These are phyloP conservation scores for Hibiscus mutabilis DNA, from an alignment of 345 rosid genomes.

Conservation along the genomic window DNA sequence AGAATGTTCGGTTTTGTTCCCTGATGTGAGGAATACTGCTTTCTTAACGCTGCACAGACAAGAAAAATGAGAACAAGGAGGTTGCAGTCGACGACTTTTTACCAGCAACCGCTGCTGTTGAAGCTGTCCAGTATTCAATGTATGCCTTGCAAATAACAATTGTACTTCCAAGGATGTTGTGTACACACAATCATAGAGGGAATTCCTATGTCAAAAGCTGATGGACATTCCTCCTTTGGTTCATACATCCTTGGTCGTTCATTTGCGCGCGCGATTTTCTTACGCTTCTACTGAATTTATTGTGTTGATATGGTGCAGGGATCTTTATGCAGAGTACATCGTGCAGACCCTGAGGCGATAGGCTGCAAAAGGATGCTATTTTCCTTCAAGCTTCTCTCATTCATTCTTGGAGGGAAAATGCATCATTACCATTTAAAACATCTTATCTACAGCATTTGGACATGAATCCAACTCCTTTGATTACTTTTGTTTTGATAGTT, in stretches of 20 bases:
- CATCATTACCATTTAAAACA: not conserved
- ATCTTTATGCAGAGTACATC: constrained; percentile 79
- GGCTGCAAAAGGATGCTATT: constrained; percentile 8
- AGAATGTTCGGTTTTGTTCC: not conserved
- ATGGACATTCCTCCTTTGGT: no score
- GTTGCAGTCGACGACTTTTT: constrained; percentile 94
- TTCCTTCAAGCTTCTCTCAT: not conserved
- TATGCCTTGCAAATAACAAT: constrained; percentile 22
- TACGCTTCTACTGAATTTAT: constrained; percentile 14
- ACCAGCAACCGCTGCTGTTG: constrained; percentile 56
- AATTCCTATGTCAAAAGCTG: no score
- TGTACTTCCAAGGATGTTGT: not conserved
- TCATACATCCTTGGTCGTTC: no score
- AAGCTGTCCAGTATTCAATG: constrained; percentile 91
- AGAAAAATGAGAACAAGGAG: constrained; percentile 96
- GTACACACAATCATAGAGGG: no score
- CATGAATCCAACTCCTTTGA: not conserved
- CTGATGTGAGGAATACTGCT: not conserved
- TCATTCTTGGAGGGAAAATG: not conserved
- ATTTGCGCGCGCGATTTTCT: not conserved
- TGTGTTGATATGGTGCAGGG: constrained; percentile 43
- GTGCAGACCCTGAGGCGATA: constrained; percentile 72
- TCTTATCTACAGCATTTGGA: not conserved
- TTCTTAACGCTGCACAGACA: constrained; percentile 46
- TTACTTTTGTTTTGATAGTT: not conserved